phyloP scores from a whole-genome alignment of 2,329 filamentous ascomycete genomes.

The Hirsutella rhossiliensis region DNA sequence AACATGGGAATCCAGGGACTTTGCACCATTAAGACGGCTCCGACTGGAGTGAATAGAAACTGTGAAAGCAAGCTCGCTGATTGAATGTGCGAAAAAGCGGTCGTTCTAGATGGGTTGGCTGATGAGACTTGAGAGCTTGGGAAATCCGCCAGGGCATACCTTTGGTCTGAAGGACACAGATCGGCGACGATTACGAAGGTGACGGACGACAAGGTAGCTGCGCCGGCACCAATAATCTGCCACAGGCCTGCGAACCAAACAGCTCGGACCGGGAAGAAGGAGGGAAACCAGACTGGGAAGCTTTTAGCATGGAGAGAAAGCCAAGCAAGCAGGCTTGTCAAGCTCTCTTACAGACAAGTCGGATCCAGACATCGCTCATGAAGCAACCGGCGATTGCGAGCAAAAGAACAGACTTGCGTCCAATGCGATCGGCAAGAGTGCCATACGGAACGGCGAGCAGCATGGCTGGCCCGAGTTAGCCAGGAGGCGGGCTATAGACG shows the following conservation, averaged over 20 bases:
- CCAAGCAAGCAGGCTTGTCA: background rate
- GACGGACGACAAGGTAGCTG: slow-evolving; percentile 3
- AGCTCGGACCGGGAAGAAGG: slow-evolving; percentile 5
- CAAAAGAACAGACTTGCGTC: slow-evolving; percentile 8
- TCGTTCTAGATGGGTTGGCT: slow-evolving; percentile 2
- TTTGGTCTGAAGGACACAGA: slow-evolving; percentile 6
- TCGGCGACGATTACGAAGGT: slow-evolving; percentile 7
- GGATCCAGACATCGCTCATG: slow-evolving; percentile 6
- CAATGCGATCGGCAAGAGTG: slow-evolving; percentile 6
- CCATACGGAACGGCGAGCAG: slow-evolving; percentile 6
- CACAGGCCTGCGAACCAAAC: slow-evolving; percentile 8
- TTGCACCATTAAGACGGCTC: slow-evolving; percentile 4
- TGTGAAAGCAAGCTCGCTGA: slow-evolving; percentile 3
- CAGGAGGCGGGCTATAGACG: background rate
- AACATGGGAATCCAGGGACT: slow-evolving; percentile 9
- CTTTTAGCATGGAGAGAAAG: background rate
- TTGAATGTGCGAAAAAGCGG: slow-evolving; percentile 7
- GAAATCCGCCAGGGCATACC: slow-evolving; percentile 1
- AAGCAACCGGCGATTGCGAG: slow-evolving; percentile 6
- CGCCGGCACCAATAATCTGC: slow-evolving; percentile 5
- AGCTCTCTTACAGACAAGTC: slow-evolving; percentile 6
- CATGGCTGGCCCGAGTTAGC: slow-evolving; percentile 1
- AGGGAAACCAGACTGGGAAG: slow-evolving; percentile 2
- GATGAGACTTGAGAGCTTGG: background rate
- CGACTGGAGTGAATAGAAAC: slow-evolving; percentile 7